Percentiles rank a stretch among this genome's conserved stretches.
Conservation (phyloP, 805 yeast species). For the Candida coquimbonensis region DNA sequence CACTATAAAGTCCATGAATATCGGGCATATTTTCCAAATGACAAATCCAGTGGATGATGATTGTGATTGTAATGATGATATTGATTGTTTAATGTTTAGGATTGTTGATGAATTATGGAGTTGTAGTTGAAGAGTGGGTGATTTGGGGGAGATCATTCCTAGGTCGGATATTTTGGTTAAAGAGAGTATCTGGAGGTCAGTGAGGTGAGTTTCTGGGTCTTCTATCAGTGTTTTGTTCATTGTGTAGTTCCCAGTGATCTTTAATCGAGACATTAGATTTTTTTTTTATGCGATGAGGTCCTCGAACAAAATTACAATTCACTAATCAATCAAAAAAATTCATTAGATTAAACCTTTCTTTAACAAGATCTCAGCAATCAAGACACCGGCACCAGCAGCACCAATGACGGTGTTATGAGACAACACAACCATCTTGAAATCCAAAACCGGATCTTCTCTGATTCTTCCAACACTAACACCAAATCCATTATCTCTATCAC, state of each 20-base stretch:
- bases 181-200: neutral
- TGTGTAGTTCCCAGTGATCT: too few species aligned
- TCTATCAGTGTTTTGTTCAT: neutral
- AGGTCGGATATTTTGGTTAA: neutral
- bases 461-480: slow-evolving; percentile 94
- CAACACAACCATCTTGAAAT: slow-evolving; percentile 92
- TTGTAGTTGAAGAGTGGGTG: neutral
- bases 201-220: neutral
- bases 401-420: slow-evolving; percentile 97
- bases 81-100: slow-evolving; percentile 22
- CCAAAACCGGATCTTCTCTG: slow-evolving; percentile 89
- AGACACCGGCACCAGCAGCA: slow-evolving; percentile 97
- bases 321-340: neutral
- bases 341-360: slow-evolving; percentile 66
- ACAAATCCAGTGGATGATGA: slow-evolving; percentile 54
- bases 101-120: slow-evolving; percentile 4
- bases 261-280: too few species aligned
- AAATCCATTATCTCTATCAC: slow-evolving; percentile 90
- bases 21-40: slow-evolving; percentile 48
- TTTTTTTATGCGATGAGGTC: neutral
- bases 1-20: slow-evolving; percentile 49
- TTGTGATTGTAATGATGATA: slow-evolving; percentile 24
- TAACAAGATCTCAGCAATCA: slow-evolving; percentile 84
- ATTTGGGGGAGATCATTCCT: slow-evolving; percentile 2
- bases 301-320: neutral